Base-by-base conservation (phyloP, 805 yeast species). In the Starmerella powellii region DNA sequence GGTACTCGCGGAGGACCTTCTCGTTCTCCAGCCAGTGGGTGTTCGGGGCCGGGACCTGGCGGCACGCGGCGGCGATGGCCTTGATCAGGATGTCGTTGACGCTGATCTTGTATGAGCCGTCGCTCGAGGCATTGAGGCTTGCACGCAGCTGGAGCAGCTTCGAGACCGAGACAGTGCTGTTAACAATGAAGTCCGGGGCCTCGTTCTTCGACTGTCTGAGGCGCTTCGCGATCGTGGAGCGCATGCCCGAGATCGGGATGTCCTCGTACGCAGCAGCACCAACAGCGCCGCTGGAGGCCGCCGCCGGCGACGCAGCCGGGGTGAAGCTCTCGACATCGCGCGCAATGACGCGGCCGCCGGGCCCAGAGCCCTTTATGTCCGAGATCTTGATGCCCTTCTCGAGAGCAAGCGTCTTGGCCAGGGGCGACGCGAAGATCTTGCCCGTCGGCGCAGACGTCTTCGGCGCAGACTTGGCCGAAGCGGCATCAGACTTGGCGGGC, bases 71-170 rank as follows among this genome's bases (percentile, higher is more conserved):
- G 42, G 96, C 87, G 57, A 91, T 73, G 47, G 97, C 97, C 73
- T 91, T 91, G 65, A 91, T 75, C 60, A 91, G 72, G 58, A 91
- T 74, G 64, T 91, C 99, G 64, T 91, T 91, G 57, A 91, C 86
- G 13, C 96, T 86, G 58, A 91, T 69, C 68, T 77, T 86, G 75
- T 80, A 87, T 61, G 80, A 73, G 62, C 86, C 95, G 46, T 84
- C 80, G 42, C 91, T 80, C 39, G 80, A 60, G 31, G 86, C 76
- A 63, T 91, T 91, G 58, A 91, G 75, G 19, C 96, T 75, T 53
- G 80, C 80, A 67, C 98, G 82, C 59, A 91, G 76, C 70, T 88
- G 88, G 65, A 86, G 74, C 57, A 91, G 72, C 72, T 91, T 91
- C 53, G 85, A 68, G 32, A 88, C 97, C 16, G 91, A 78, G 49